Conservation (phyloP, 768 basidiomycete species). For the Russula griseocarnosa region DNA sequence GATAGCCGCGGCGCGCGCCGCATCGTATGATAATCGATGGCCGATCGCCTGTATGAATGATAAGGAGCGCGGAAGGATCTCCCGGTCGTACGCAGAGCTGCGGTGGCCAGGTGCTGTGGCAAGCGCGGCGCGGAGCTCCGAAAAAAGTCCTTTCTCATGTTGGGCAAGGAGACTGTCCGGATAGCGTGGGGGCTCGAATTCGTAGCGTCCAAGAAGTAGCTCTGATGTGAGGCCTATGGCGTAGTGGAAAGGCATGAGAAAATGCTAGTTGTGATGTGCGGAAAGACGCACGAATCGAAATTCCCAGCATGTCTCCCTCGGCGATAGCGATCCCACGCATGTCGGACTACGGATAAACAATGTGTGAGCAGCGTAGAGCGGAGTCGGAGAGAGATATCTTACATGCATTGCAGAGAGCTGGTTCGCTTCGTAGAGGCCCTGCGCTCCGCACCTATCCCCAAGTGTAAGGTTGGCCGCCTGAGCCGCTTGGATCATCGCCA, state of each 20-base stretch:
- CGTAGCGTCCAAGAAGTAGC: slow-evolving; percentile 52
- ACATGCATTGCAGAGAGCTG: slow-evolving; percentile 56
- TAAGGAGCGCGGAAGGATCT: slow-evolving; percentile 55
- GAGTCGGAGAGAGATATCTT: slow-evolving; percentile 16
- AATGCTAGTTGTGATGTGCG: slow-evolving; percentile 15
- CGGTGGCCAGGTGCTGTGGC: slow-evolving; percentile 37
- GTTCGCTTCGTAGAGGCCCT: slow-evolving; percentile 62
- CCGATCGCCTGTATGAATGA: slow-evolving; percentile 56
- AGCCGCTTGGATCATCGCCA: slow-evolving; percentile 40
- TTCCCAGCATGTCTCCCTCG: slow-evolving; percentile 51
- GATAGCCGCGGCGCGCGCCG: slow-evolving; percentile 43
- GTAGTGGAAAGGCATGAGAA: background rate
- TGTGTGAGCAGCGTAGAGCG: slow-evolving; percentile 34
- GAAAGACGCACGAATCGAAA: slow-evolving; percentile 44
- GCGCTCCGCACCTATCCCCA: slow-evolving; percentile 63
- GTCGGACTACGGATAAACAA: slow-evolving; percentile 21
- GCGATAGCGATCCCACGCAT: slow-evolving; percentile 39
- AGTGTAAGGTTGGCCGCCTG: slow-evolving; percentile 43
- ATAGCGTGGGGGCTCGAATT: slow-evolving; percentile 43
- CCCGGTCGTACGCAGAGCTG: slow-evolving; percentile 47
- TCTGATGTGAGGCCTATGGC: slow-evolving; percentile 53
- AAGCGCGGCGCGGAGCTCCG: slow-evolving; percentile 28
- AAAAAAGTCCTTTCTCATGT: slow-evolving; percentile 42
- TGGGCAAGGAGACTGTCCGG: slow-evolving; percentile 50
- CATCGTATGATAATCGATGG: slow-evolving; percentile 57